Conservation (phyloP, 1,284 basidiomycete species). For the Mycena citricolor region DNA sequence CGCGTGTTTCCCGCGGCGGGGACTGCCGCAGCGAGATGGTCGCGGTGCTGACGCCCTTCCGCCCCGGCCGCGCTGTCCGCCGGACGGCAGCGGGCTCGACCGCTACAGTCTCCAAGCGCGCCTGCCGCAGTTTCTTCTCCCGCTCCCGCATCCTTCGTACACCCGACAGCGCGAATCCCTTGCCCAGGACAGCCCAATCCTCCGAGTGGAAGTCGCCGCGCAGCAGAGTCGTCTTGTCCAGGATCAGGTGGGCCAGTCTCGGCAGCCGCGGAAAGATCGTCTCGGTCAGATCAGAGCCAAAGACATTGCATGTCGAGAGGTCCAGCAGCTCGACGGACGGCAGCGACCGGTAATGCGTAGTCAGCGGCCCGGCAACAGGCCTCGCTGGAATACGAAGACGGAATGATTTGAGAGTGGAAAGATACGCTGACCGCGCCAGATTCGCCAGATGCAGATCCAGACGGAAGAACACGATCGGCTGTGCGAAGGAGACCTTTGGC, state of each 20-base stretch:
- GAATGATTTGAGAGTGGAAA: slow-evolving; percentile 43
- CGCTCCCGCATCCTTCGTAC: slow-evolving; percentile 51
- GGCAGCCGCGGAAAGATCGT: slow-evolving; percentile 46
- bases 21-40: slow-evolving; percentile 27
- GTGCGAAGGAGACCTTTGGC: slow-evolving; percentile 50
- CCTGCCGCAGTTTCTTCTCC: slow-evolving; percentile 53
- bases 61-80: slow-evolving; percentile 21
- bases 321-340: slow-evolving; percentile 54
- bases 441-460: slow-evolving; percentile 47
- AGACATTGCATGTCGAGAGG: slow-evolving; percentile 55
- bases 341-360: slow-evolving; percentile 29
- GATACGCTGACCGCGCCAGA: slow-evolving; percentile 46
- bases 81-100: slow-evolving; percentile 3
- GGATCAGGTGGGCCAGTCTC: slow-evolving; percentile 47
- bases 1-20: slow-evolving; percentile 9
- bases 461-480: slow-evolving; percentile 72
- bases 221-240: slow-evolving; percentile 53
- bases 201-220: slow-evolving; percentile 37
- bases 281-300: slow-evolving; percentile 46
- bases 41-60: slow-evolving; percentile 28
- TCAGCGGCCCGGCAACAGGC: slow-evolving; percentile 47
- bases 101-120: slow-evolving; percentile 18
- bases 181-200: slow-evolving; percentile 59
- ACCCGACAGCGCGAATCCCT: slow-evolving; percentile 53
- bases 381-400: slow-evolving; percentile 62